Conservation (phyloP, 1,284 basidiomycete species). For the Leccinum fallax region DNA sequence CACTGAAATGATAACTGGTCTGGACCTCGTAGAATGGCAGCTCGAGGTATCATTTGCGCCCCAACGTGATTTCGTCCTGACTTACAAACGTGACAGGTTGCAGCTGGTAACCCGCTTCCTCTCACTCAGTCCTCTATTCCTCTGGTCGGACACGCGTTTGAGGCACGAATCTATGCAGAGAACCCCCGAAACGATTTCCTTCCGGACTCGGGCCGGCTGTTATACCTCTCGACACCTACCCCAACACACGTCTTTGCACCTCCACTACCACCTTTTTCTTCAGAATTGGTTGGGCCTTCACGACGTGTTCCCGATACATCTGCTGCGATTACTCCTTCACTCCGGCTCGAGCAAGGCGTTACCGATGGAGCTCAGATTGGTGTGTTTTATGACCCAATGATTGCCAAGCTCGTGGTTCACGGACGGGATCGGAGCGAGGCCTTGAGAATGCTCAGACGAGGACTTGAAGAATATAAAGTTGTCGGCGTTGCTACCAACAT, state of each 20-base stretch:
- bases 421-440: conserved; percentile 88
- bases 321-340: conserved; percentile 46
- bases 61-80: neutral
- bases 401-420: conserved; percentile 91
- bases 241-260: conserved; percentile 69
- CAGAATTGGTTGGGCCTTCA: conserved; percentile 36
- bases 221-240: conserved; percentile 77
- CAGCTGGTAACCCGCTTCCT: conserved; percentile 86
- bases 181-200: conserved; percentile 93
- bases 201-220: conserved; percentile 84
- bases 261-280: conserved; percentile 28
- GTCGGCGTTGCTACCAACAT: conserved; percentile 92
- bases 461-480: conserved; percentile 86
- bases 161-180: conserved; percentile 97
- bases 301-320: conserved; percentile 40
- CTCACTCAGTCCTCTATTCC: conserved; percentile 77
- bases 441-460: conserved; percentile 75
- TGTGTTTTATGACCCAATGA: conserved; percentile 95
- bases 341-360: conserved; percentile 93
- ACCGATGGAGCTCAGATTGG: conserved; percentile 85
- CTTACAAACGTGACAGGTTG: conserved; percentile 53
- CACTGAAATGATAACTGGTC: conserved; percentile 92
- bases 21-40: conserved; percentile 95
- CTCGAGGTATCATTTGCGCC: conserved; percentile 58
- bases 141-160: conserved; percentile 90